Conservation (phyloP, 306 rosid genomes). For the Elaeagnus macrophylla region DNA sequence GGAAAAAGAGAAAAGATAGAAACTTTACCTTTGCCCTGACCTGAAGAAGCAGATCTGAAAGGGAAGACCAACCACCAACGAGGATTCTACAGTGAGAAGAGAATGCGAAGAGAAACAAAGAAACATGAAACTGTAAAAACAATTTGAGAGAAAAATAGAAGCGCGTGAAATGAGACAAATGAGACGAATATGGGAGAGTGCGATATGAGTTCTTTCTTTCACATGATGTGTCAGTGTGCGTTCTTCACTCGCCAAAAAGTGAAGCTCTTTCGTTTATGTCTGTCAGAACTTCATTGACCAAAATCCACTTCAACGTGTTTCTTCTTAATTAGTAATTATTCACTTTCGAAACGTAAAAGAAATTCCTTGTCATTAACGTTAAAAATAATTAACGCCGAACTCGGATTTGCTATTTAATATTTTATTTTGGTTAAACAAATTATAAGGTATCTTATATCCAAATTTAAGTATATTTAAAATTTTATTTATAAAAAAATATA, state of each 20-base stretch:
- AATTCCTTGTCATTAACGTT: no score
- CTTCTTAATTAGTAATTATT: no score
- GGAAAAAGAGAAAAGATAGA: constrained; percentile 1
- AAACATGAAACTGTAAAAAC: neutral
- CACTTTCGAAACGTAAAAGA: no score
- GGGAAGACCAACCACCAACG: neutral
- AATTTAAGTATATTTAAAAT: no score
- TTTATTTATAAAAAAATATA: no score
- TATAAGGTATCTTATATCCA: no score
- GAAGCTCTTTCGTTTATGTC: constrained; percentile 1
- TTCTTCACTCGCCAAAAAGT: constrained; percentile 17
- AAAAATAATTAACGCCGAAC: no score
- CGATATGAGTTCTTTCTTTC: constrained; percentile 12
- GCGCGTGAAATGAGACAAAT: constrained; percentile 8
- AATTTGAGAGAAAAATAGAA: neutral
- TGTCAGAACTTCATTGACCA: constrained; percentile 30
- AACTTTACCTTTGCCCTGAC: constrained; percentile 10
- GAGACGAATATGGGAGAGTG: constrained; percentile 17
- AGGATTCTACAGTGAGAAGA: constrained; percentile 1
- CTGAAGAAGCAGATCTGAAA: constrained; percentile 26
- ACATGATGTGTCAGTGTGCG: constrained; percentile 63
- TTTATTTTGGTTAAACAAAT: no score
- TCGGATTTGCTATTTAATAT: no score
- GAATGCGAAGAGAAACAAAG: neutral
- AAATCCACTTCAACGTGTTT: neutral